Evolutionary conservation across 371 early-diverging fungal species (phyloP), one percentile per base, ranked within the genome.

Genomic region (Fennellomyces sp.): DNA sequence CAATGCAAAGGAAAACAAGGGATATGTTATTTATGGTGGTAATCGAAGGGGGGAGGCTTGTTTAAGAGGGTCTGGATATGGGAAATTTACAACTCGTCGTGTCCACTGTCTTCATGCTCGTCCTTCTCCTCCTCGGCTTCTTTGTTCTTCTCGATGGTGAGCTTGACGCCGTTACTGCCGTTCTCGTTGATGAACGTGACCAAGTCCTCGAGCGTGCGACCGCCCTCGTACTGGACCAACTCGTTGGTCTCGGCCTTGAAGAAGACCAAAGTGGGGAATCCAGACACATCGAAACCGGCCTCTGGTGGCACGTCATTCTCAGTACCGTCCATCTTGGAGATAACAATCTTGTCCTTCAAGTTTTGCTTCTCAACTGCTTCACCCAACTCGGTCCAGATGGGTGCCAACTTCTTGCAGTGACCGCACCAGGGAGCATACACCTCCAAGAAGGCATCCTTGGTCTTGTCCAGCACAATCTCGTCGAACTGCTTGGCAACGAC

Each of bases 231-330:
- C 66, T 93, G 89, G 52, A 95, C 80, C 41, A 92, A 65, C 45
- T 87, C 86, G 65, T 95, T 95, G 28, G 83, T 77, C 58, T 80
- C 81, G 41, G 93, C 96, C 85, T 94, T 95, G 84, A 94, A 87
- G 65, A 97, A 83, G 72, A 91, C 91, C 55, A 98, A 81, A 49
- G 97, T 98, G 49, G 97, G 98, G 95, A 96, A 98, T n/a, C 96
- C 97, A 66, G 84, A 64, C 56, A 97, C 66, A 50, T 79, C 70
- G 81, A 94, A 89, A 11, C 81, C 82, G 49, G 80, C 81, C 59
- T 71, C 75, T 23, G 83, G 64, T n/a, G 98, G 97, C 41, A 97
- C 66, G 63, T 98, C 98, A 80, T 97, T 97, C 64, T 88, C 93
- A 39, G 95, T 94, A 69, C 89, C 95, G 66, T 97, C 97, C 88